Evolutionary conservation across 148 eudicot species (phyloP).

Genomic region (Rhododendron ovatum): DNA sequence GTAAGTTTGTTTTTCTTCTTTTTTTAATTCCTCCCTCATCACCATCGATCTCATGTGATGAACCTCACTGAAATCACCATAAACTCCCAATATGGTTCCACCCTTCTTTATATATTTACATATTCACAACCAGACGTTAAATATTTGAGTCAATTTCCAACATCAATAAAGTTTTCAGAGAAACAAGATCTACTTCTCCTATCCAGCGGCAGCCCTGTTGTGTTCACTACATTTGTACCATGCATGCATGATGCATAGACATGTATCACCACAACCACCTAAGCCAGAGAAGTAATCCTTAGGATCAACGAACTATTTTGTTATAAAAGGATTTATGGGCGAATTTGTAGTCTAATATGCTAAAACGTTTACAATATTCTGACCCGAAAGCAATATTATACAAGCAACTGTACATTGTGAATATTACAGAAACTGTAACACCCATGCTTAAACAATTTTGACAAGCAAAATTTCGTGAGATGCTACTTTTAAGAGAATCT

Average conservation of each 20-base stretch:
- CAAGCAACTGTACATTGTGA: too few species aligned
- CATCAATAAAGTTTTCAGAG: background rate
- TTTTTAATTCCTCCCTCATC: background rate
- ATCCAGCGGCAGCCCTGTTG: background rate
- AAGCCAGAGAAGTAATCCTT: background rate
- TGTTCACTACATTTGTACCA: background rate
- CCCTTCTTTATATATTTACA: background rate
- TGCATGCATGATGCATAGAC: background rate
- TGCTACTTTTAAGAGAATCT: too few species aligned
- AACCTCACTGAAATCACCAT: background rate
- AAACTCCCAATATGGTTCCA: background rate
- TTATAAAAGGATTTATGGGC: too few species aligned
- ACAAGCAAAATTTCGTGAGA: too few species aligned
- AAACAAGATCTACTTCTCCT: background rate
- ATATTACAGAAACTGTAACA: too few species aligned
- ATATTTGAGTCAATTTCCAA: too few species aligned
- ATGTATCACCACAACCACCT: background rate
- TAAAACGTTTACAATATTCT: too few species aligned
- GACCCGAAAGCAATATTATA: too few species aligned
- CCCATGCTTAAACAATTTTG: too few species aligned
- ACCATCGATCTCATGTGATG: background rate
- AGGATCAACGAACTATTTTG: background rate
- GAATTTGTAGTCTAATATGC: too few species aligned
- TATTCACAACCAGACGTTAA: too few species aligned
- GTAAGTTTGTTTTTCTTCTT: background rate